Evolutionary conservation across 2,329 filamentous ascomycete species (phyloP).

Genomic region (Geosmithia morbida): DNA sequence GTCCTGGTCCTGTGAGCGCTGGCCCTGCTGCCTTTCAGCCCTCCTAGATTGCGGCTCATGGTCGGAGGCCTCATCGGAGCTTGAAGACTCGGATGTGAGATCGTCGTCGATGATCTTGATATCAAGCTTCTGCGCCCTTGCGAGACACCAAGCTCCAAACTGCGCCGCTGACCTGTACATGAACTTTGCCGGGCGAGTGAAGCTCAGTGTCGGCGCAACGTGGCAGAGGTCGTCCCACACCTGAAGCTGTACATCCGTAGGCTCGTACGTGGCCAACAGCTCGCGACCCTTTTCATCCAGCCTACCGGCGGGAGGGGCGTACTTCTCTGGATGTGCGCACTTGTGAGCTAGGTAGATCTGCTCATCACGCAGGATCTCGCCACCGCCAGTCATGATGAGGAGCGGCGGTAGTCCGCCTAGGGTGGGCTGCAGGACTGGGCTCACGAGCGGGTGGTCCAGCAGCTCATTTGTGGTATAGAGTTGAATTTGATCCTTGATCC

Average conservation of each 20-base stretch:
- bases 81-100: slow-evolving; percentile 37
- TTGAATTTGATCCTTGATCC: slow-evolving; percentile 86
- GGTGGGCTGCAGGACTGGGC: slow-evolving; percentile 74
- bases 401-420: slow-evolving; percentile 82
- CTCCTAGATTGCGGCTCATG: neutral
- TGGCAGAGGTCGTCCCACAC: slow-evolving; percentile 95
- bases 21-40: slow-evolving; percentile 3
- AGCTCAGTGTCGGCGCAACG: slow-evolving; percentile 83
- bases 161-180: slow-evolving; percentile 91
- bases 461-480: slow-evolving; percentile 74
- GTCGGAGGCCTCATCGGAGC: slow-evolving; percentile 4
- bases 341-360: slow-evolving; percentile 94
- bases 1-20: slow-evolving; percentile 4
- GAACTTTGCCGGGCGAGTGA: slow-evolving; percentile 87
- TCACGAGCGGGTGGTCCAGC: slow-evolving; percentile 76
- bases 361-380: slow-evolving; percentile 81
- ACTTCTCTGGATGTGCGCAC: slow-evolving; percentile 68
- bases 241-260: slow-evolving; percentile 86
- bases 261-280: slow-evolving; percentile 51
- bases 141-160: slow-evolving; percentile 84
- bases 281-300: slow-evolving; percentile 48
- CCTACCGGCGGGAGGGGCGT: slow-evolving; percentile 51
- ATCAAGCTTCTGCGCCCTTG: slow-evolving; percentile 61
- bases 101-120: slow-evolving; percentile 78
- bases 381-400: slow-evolving; percentile 74